Conservation (phyloP, 2,329 filamentous ascomycete species). For the Myriangium duriaei region DNA sequence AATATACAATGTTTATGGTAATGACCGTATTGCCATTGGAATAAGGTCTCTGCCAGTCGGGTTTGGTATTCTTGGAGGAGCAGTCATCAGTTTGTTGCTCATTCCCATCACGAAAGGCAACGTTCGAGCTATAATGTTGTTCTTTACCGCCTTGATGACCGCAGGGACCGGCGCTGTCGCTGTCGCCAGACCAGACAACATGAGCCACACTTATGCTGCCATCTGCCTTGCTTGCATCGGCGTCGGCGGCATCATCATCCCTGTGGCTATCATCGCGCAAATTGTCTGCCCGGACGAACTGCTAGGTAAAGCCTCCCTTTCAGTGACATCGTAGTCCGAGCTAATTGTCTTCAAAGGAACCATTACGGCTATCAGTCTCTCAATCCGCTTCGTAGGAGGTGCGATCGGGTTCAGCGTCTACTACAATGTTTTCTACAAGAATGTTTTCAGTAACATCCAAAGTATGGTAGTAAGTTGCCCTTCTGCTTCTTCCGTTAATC, state of each 20-base stretch:
- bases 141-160: conserved; percentile 50
- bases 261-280: background rate
- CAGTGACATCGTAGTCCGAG: too few relatives aligned
- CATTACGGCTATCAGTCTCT: background rate
- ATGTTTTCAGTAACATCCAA: background rate
- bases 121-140: conserved; percentile 47
- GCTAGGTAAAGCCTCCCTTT: too few relatives aligned
- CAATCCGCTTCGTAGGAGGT: background rate
- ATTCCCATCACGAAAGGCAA: conserved; percentile 45
- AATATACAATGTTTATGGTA: conserved; percentile 23
- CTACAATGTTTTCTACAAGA: conserved; percentile 1
- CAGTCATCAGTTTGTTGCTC: conserved; percentile 44
- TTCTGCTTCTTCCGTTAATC: too few relatives aligned
- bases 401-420: background rate
- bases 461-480: too few relatives aligned
- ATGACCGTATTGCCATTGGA: conserved; percentile 50
- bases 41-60: conserved; percentile 52
- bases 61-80: conserved; percentile 49
- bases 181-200: conserved; percentile 17
- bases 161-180: conserved; percentile 31
- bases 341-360: too few relatives aligned
- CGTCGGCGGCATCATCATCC: background rate
- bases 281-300: background rate
- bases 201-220: conserved; percentile 9
- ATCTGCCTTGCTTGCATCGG: background rate